Evolutionary conservation across 257 asterid species (phyloP).

Genomic region (Solanum commersonii): DNA sequence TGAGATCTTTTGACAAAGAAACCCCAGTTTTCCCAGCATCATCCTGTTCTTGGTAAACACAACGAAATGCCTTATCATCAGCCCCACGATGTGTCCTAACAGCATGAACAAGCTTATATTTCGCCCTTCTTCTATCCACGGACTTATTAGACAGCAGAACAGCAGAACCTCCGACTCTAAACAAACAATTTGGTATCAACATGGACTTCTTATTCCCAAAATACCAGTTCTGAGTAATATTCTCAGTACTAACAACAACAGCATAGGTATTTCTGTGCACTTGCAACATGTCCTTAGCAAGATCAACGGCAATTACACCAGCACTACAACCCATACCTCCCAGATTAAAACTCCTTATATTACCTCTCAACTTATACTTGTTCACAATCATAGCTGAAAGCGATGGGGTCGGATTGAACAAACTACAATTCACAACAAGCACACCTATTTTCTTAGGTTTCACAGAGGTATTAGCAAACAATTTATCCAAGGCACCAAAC

Average conservation of each 20-base stretch:
- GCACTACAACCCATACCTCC: slow-evolving; percentile 94
- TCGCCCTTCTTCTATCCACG: slow-evolving; percentile 38
- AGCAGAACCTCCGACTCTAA: slow-evolving; percentile 67
- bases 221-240: slow-evolving; percentile 77
- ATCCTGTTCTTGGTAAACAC: slow-evolving; percentile 69
- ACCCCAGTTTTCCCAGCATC: slow-evolving; percentile 50
- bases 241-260: slow-evolving; percentile 61
- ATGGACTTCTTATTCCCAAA: slow-evolving; percentile 66
- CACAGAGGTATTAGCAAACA: slow-evolving; percentile 42
- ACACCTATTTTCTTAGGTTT: slow-evolving; percentile 66
- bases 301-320: slow-evolving; percentile 60
- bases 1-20: slow-evolving; percentile 64
- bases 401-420: slow-evolving; percentile 66
- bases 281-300: slow-evolving; percentile 66
- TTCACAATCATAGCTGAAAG: slow-evolving; percentile 69
- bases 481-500: slow-evolving; percentile 55
- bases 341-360: slow-evolving; percentile 55
- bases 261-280: slow-evolving; percentile 70
- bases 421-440: slow-evolving; percentile 64
- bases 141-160: slow-evolving; percentile 52
- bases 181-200: slow-evolving; percentile 74
- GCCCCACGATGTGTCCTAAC: slow-evolving; percentile 77
- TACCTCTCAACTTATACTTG: slow-evolving; percentile 70
- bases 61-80: slow-evolving; percentile 59
- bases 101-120: slow-evolving; percentile 66